A percentile compares a stretch with the other conserved stretches of the same genome.
Evolutionary conservation across 495 filamentous ascomycete species (phyloP).

Genomic region (Evansstolkia leycettana): DNA sequence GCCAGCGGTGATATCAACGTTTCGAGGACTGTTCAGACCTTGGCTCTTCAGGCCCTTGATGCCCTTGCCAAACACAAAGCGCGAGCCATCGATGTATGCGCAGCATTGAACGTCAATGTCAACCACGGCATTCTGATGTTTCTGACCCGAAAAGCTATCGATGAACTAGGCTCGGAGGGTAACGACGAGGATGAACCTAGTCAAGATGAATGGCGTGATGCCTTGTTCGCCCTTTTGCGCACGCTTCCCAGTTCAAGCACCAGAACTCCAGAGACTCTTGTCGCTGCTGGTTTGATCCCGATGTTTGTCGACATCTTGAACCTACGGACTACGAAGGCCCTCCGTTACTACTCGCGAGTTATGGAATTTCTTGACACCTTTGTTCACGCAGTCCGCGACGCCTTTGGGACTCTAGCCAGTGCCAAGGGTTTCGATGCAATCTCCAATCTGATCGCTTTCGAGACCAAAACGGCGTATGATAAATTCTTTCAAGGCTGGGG

Average conservation of each 20-base stretch:
- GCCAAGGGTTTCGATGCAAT: conserved; percentile 77
- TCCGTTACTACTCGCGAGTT: conserved; percentile 67
- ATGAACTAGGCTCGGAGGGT: conserved; percentile 54
- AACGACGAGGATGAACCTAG: conserved; percentile 44
- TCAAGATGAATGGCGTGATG: conserved; percentile 79
- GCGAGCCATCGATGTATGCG: conserved; percentile 67
- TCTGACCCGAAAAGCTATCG: conserved; percentile 77
- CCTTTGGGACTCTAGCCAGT: conserved; percentile 65
- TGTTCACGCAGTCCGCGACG: conserved; percentile 67
- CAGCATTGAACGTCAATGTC: conserved; percentile 81
- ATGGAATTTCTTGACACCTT: conserved; percentile 78
- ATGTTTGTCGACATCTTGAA: conserved; percentile 83
- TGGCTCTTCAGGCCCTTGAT: conserved; percentile 70
- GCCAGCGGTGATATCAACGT: conserved; percentile 52
- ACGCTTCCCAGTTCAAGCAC: conserved; percentile 57
- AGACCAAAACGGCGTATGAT: conserved; percentile 60
- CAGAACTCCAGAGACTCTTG: conserved; percentile 59
- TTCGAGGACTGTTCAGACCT: conserved; percentile 66
- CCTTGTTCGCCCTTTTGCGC: conserved; percentile 68
- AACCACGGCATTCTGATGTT: conserved; percentile 97
- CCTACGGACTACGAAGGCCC: conserved; percentile 68
- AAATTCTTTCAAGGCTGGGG: conserved; percentile 54
- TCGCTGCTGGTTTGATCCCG: conserved; percentile 76
- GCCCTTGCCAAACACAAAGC: conserved; percentile 65
- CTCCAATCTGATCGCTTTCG: conserved; percentile 68